phyloP scores from a whole-genome alignment of 1,284 basidiomycete genomes.

The Malassezia nana region DNA sequence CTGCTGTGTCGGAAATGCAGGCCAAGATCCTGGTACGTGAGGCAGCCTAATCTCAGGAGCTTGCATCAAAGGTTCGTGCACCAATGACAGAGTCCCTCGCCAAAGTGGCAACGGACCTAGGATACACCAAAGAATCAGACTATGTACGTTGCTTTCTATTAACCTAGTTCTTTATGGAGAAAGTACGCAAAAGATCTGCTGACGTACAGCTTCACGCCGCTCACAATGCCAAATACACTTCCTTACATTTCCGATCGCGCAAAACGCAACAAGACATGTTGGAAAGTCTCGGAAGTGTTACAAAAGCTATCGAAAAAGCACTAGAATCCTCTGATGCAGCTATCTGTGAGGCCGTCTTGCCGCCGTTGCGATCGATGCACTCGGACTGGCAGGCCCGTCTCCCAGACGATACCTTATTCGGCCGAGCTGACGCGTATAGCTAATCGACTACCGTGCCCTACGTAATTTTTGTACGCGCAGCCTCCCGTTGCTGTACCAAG shows the following conservation, averaged over 20 bases:
- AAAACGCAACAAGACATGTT: neutral
- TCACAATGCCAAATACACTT: constrained; percentile 13
- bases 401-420: neutral
- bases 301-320: neutral
- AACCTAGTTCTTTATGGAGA: constrained; percentile 11
- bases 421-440: neutral
- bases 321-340: neutral
- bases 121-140: constrained; percentile 6
- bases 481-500: neutral
- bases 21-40: neutral
- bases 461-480: neutral
- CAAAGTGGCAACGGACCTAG: constrained; percentile 1
- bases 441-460: neutral
- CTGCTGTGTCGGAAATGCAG: neutral
- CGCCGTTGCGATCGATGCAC: neutral
- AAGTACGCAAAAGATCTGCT: neutral
- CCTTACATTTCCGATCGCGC: neutral
- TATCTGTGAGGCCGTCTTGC: neutral
- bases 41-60: neutral
- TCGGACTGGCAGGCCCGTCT: neutral
- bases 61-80: neutral
- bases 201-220: constrained; percentile 15
- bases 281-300: neutral
- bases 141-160: constrained; percentile 11
- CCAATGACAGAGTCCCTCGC: neutral